Conservation (phyloP, 345 rosid species). For the Ceriops decandra region DNA sequence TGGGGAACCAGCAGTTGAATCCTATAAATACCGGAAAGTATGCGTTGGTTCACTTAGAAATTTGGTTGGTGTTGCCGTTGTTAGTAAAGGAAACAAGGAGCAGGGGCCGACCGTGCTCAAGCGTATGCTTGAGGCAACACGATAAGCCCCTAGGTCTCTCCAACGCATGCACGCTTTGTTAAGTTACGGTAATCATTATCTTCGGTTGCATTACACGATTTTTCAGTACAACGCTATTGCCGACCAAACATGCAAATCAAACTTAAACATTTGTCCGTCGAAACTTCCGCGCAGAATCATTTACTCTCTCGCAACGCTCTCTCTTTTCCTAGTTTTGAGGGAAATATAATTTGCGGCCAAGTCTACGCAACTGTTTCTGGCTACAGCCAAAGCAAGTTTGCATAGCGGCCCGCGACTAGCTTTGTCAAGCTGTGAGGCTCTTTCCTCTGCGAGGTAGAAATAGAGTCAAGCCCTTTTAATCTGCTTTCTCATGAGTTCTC, state of each 20-base stretch:
- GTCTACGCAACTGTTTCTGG: too few relatives aligned
- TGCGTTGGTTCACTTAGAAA: too few relatives aligned
- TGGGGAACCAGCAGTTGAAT: too few relatives aligned
- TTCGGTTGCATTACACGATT: slow-evolving; percentile 49
- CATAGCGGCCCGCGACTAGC: slow-evolving; percentile 65
- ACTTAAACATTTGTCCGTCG: neutral
- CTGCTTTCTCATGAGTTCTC: slow-evolving; percentile 59
- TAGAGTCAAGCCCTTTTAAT: slow-evolving; percentile 54
- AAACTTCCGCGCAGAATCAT: too few relatives aligned
- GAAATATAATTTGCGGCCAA: too few relatives aligned
- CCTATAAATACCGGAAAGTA: too few relatives aligned
- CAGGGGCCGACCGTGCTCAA: slow-evolving; percentile 28
- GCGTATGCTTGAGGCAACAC: slow-evolving; percentile 45
- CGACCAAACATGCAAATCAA: slow-evolving; percentile 51
- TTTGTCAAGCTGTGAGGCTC: slow-evolving; percentile 50
- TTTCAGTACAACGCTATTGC: slow-evolving; percentile 42
- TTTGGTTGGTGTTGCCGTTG: too few relatives aligned
- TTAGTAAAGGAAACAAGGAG: neutral
- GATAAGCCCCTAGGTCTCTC: slow-evolving; percentile 43
- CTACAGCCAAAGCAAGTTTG: too few relatives aligned
- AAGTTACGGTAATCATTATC: slow-evolving; percentile 58
- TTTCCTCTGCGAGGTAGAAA: slow-evolving; percentile 53
- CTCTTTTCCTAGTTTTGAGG: too few relatives aligned
- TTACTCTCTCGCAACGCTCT: too few relatives aligned
- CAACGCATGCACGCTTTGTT: slow-evolving; percentile 52